Evolutionary conservation across 371 early-diverging fungal species (phyloP).

Genomic region (Zopfochytrium polystomum): DNA sequence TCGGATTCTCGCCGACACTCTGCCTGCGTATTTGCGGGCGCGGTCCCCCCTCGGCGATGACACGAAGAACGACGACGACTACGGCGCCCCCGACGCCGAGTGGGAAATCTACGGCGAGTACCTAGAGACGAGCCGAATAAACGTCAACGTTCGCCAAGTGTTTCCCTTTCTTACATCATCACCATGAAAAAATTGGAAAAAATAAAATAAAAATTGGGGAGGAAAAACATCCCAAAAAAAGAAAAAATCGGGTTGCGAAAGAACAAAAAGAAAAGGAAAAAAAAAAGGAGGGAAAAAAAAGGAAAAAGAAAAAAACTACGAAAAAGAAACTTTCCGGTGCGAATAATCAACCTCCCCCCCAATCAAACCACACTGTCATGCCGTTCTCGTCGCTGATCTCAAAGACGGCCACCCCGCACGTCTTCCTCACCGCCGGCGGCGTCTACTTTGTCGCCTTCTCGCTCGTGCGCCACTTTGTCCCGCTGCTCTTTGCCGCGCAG

Average conservation of each 20-base stretch:
- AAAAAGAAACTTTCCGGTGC: too few relatives aligned
- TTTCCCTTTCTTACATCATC: too few relatives aligned
- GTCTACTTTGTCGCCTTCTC: not conserved
- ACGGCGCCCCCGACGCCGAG: slow-evolving; percentile 38
- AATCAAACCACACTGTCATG: too few relatives aligned
- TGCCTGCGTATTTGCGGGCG: slow-evolving; percentile 57
- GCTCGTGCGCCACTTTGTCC: not conserved
- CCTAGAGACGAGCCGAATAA: slow-evolving; percentile 62
- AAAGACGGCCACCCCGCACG: not conserved
- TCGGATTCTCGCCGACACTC: slow-evolving; percentile 61
- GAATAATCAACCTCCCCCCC: too few relatives aligned
- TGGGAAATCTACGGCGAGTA: slow-evolving; percentile 60
- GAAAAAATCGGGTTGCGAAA: too few relatives aligned
- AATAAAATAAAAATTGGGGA: too few relatives aligned
- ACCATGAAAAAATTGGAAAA: too few relatives aligned
- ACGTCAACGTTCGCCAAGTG: slow-evolving; percentile 78
- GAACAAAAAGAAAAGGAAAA: too few relatives aligned
- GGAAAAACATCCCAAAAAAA: too few relatives aligned
- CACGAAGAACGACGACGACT: not conserved
- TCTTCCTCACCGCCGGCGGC: not conserved
- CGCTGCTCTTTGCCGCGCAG: not conserved
- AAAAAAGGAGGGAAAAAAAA: too few relatives aligned
- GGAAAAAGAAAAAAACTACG: too few relatives aligned
- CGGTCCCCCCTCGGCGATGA: not conserved
- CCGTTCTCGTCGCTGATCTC: not conserved